phyloP scores from a whole-genome alignment of 1,284 basidiomycete species.

The Trichosporon ovoides region DNA sequence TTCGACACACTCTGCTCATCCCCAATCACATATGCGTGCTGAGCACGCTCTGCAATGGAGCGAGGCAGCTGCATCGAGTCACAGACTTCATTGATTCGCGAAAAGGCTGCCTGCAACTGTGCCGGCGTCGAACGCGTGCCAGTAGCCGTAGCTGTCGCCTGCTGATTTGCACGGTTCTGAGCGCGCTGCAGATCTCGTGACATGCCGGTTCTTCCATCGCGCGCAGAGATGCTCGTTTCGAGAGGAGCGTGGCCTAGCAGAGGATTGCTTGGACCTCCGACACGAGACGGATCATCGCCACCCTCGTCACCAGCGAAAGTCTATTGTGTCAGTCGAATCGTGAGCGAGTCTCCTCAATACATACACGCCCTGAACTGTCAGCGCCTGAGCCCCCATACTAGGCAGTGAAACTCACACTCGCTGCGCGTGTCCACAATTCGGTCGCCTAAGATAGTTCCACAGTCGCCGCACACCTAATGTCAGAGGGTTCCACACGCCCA shows the following conservation, averaged over 20 bases:
- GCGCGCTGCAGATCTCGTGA: conserved; percentile 90
- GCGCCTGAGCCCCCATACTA: neutral
- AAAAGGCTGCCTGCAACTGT: conserved; percentile 85
- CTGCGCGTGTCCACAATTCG: conserved; percentile 95
- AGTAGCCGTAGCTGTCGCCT: conserved; percentile 53
- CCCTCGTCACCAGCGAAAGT: conserved; percentile 99
- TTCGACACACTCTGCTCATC: conserved; percentile 85
- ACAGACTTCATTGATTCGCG: conserved; percentile 91
- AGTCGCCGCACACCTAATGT: conserved; percentile 67
- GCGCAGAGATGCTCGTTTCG: conserved; percentile 91
- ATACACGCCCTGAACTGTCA: conserved; percentile 59
- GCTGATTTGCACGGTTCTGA: conserved; percentile 58
- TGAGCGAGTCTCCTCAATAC: conserved; percentile 40
- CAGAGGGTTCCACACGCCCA: neutral
- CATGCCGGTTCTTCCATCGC: conserved; percentile 88
- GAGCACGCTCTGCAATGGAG: conserved; percentile 68
- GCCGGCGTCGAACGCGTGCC: conserved; percentile 78
- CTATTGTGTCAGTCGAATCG: conserved; percentile 49
- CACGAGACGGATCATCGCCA: conserved; percentile 94
- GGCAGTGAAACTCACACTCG: conserved; percentile 69
- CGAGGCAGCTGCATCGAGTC: conserved; percentile 82
- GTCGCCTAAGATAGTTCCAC: conserved; percentile 92
- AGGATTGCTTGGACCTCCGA: conserved; percentile 91
- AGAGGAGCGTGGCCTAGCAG: conserved; percentile 56
- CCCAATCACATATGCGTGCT: conserved; percentile 93